Conservation (phyloP, 2,329 filamentous ascomycete species). For the Neonectria ditissima region DNA sequence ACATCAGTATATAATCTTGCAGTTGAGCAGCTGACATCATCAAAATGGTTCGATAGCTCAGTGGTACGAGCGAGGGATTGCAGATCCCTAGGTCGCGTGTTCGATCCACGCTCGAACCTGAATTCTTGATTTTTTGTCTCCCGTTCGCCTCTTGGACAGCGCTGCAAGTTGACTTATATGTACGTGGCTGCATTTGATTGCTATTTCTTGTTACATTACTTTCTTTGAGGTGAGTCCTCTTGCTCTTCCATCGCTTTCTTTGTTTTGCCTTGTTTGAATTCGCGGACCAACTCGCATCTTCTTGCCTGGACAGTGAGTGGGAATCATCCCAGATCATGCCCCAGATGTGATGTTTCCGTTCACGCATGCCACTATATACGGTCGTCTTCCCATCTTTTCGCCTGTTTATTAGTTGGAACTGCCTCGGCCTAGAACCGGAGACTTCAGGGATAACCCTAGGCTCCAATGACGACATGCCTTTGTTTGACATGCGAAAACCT, state of each 20-base stretch:
- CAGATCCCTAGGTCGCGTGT: constrained; percentile 20
- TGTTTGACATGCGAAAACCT: not conserved
- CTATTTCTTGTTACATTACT: not conserved
- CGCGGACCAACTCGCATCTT: not conserved
- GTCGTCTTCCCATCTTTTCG: no score
- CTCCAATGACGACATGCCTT: not conserved
- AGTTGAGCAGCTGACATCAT: not conserved
- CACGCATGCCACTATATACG: no score
- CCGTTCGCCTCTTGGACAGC: no score
- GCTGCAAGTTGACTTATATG: no score
- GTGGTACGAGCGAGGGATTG: constrained; percentile 20
- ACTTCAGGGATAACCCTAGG: not conserved
- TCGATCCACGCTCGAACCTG: constrained; percentile 19
- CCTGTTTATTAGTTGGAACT: no score
- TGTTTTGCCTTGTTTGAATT: not conserved
- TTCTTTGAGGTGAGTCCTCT: no score
- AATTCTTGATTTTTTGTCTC: not conserved
- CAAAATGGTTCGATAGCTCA: constrained; percentile 18
- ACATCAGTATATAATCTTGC: not conserved
- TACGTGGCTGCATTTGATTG: not conserved
- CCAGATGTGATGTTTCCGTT: no score
- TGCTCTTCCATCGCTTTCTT: not conserved
- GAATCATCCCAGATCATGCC: no score
- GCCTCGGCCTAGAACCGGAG: not conserved
- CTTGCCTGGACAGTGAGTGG: no score